These are phyloP conservation scores for Asclepias syriaca DNA, from an alignment of 257 asterid species.

Conservation along the genomic window DNA sequence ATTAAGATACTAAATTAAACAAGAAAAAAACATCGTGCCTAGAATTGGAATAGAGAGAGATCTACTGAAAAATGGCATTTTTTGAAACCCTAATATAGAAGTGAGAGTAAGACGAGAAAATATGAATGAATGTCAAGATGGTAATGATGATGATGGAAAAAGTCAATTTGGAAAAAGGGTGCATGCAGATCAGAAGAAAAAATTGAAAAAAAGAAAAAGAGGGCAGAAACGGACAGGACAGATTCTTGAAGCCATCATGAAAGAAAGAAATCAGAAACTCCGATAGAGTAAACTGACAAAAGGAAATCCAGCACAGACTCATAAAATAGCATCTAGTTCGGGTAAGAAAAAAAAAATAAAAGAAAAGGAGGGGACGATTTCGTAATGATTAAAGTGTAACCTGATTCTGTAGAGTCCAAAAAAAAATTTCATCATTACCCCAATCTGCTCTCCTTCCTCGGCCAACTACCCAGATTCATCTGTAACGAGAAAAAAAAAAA, in stretches of 20 bases:
- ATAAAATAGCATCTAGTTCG: conserved; percentile 14
- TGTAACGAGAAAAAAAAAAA: conserved; percentile 4
- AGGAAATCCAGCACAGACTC: conserved; percentile 24
- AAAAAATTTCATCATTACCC: conserved; percentile 56
- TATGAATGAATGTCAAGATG: conserved; percentile 3
- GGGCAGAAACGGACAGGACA: conserved; percentile 35
- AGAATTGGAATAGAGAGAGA: not conserved
- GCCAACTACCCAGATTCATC: conserved; percentile 26
- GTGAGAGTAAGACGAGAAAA: conserved; percentile 2
- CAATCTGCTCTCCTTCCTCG: conserved; percentile 54
- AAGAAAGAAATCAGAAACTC: conserved; percentile 22
- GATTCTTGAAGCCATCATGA: conserved; percentile 47
- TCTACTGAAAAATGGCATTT: too few relatives aligned
- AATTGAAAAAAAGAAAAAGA: not conserved
- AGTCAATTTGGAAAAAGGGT: conserved; percentile 9
- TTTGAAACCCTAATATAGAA: conserved; percentile 39
- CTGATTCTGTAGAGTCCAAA: conserved; percentile 32
- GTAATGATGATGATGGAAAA: conserved; percentile 24
- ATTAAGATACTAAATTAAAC: not conserved
- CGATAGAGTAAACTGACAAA: conserved; percentile 41
- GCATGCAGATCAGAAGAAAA: conserved; percentile 11
- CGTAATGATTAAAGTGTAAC: conserved; percentile 42
- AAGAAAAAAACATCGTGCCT: not conserved
- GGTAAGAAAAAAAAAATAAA: not conserved
- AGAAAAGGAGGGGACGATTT: not conserved